Evolutionary conservation across 2,329 filamentous ascomycete genomes (phyloP), one percentile per base, ranked within the genome.

Genomic region (Teratosphaeria epicoccoides): DNA sequence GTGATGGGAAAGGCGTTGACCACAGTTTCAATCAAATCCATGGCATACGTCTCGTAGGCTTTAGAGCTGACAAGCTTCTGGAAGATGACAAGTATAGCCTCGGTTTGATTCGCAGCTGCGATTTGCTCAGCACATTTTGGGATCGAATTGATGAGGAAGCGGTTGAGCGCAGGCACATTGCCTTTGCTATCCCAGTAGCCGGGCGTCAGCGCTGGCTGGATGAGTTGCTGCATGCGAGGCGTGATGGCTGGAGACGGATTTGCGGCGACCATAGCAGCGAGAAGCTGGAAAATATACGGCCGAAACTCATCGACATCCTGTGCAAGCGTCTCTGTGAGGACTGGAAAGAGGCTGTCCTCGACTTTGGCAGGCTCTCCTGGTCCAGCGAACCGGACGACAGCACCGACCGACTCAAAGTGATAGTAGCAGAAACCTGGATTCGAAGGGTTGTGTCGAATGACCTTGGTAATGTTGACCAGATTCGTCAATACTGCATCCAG

Each of bases 401-500:
- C 91, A 28, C 93, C 93, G 45, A 98, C 74, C 2, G 88, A 87
- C 73, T 98, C 93, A 57, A 98, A 98, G 67, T 95, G 88, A 70
- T 91, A 98, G 74, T 98, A 98, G 72, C 96, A 96, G 73, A 98
- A 98, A 11, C 88, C 82, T 2, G 93, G 93, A 70, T 98, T 98
- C 73, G 90, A 96, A 0, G 93, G 93, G 69, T 98, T 98, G 61
- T 85, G 81, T 65, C 89, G 85, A 70, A 97, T 97, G 59, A 95
- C 84, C 63, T 86, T 85, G 47, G 90, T 95, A 62, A 98, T 96
- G 55, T 80, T 84, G 64, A 95, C 82, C 53, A 98, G 79, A 67
- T 94, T 89, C 49, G 81, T 79, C 49, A 97, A 73, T n/a, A 95
- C 81, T 59, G 78, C 80, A 60, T 95, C 88, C 5, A 85, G 77